Evolutionary conservation across 2,329 filamentous ascomycete species (phyloP), one percentile per base, ranked within the genome.

Genomic region (Arthrobotrys pseudoclavata): DNA sequence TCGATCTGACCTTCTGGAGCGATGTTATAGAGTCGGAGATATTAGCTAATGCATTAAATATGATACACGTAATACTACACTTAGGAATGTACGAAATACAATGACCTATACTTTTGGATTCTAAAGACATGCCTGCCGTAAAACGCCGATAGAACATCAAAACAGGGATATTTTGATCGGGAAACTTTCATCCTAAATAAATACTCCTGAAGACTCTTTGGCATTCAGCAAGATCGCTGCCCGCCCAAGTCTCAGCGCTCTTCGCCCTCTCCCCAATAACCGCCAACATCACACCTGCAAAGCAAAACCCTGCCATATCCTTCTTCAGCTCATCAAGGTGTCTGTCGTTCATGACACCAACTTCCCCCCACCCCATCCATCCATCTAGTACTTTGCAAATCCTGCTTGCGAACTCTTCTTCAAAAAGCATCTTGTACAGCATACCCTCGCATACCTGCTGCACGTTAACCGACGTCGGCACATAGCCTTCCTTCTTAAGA

Each of bases 321-420:
- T 69, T 37, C 47, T 79, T 69, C 34, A 79, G n/a, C 10, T 79
- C 75, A 26, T 79, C 75, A 5, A 79, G 55, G 42, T 79, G 75
- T 31, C 75, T 68, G 52, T 79, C 75, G n/a, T 79, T 79, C 86
- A 89, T 87, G 6, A 87, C 87, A 6, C 87, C 87, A 69, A 86
- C 86, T 31, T 88, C 87, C 1, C 86, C 85, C 86, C 87, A 89
- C 0, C 84, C 83, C 81, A 86, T 87, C 87, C 87, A 89, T 45
- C 82, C 80, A 70, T 88, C 86, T 34, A 89, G 80, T 82, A 87
- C 85, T 34, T 81, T 79, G 74, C 84, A 86, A 1, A 88, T 74
- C 0, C 80, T 80, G 0, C 80, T 79, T 0, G 87, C 80, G 57
- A 87, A 86, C 68, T 83, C 81, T 10, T 84, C 84, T 47, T 89